A percentile compares a stretch with the other conserved stretches of the same genome.
Evolutionary conservation across 495 filamentous ascomycete genomes (phyloP).

Genomic region (Thozetella sp.): DNA sequence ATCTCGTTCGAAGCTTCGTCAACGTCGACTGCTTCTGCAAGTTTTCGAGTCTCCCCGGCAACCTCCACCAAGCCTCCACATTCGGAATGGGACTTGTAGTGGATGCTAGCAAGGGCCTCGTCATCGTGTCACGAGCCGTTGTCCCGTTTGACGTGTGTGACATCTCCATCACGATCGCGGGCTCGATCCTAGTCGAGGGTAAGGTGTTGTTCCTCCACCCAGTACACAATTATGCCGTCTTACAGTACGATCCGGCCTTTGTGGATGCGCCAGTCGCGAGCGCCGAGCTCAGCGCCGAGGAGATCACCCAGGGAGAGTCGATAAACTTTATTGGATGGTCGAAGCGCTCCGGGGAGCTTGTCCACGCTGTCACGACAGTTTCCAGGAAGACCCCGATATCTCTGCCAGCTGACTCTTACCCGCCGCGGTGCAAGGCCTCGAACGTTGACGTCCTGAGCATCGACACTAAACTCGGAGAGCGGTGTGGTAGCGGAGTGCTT

Average conservation of each 20-base stretch:
- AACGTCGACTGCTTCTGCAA: conserved; percentile 85
- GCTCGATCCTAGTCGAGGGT: neutral
- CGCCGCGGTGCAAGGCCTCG: conserved; percentile 92
- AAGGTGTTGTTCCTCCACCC: neutral
- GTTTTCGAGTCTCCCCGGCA: conserved; percentile 99
- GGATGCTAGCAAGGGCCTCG: conserved; percentile 92
- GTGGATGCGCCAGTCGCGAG: neutral
- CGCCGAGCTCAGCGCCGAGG: conserved; percentile 62
- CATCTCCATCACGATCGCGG: neutral
- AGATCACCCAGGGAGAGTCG: conserved; percentile 84
- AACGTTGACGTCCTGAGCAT: conserved; percentile 98
- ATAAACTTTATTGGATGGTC: conserved; percentile 97
- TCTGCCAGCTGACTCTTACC: conserved; percentile 86
- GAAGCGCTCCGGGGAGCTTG: conserved; percentile 91
- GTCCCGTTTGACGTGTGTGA: neutral
- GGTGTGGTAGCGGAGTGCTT: conserved; percentile 92
- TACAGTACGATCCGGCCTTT: neutral
- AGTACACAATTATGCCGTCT: neutral
- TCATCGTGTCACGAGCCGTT: conserved; percentile 88
- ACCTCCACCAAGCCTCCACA: too few relatives aligned
- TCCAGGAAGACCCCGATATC: conserved; percentile 97
- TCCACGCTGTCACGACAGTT: conserved; percentile 90
- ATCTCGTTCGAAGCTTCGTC: conserved; percentile 92
- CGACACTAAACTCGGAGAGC: conserved; percentile 84
- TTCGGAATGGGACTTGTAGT: conserved; percentile 94